Evolutionary conservation across 2,329 filamentous ascomycete species (phyloP).

Genomic region (Aspergillus oerlinghausenensis): DNA sequence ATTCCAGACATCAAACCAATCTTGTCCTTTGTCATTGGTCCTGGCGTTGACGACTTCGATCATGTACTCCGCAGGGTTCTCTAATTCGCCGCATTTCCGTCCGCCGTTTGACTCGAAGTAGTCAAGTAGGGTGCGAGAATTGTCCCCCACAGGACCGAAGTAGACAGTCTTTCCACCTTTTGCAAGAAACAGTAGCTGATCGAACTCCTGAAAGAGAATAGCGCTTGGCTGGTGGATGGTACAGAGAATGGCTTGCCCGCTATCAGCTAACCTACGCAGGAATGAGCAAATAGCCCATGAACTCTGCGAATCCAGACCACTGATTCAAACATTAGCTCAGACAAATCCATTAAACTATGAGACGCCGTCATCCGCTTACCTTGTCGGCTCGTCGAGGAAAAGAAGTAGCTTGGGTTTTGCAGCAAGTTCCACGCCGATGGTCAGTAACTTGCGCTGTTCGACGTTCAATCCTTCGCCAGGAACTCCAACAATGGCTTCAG

Average conservation of each 20-base stretch:
- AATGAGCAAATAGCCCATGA: constrained; percentile 84
- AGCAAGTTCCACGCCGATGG: constrained; percentile 87
- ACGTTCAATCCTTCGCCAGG: constrained; percentile 68
- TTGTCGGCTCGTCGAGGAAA: constrained; percentile 90
- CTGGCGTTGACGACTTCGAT: constrained; percentile 51
- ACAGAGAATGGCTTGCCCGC: constrained; percentile 82
- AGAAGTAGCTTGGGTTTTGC: constrained; percentile 82
- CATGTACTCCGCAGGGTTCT: constrained; percentile 74
- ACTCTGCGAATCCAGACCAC: constrained; percentile 83
- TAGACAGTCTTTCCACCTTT: constrained; percentile 63
- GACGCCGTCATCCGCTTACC: constrained; percentile 6
- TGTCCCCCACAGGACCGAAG: constrained; percentile 60
- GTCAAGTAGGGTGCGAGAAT: constrained; percentile 52
- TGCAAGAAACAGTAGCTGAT: constrained; percentile 58
- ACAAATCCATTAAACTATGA: not conserved
- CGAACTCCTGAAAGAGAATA: constrained; percentile 81
- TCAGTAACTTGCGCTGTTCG: constrained; percentile 67
- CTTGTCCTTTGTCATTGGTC: constrained; percentile 29
- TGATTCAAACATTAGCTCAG: constrained; percentile 3
- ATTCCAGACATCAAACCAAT: constrained; percentile 62
- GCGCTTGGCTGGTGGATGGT: constrained; percentile 92
- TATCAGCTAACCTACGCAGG: constrained; percentile 79
- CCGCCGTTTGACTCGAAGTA: constrained; percentile 63
- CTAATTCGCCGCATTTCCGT: constrained; percentile 51
- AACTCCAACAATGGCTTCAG: constrained; percentile 81